Evolutionary conservation across 2,329 filamentous ascomycete species (phyloP).

Genomic region (Blastomyces emzantsi): DNA sequence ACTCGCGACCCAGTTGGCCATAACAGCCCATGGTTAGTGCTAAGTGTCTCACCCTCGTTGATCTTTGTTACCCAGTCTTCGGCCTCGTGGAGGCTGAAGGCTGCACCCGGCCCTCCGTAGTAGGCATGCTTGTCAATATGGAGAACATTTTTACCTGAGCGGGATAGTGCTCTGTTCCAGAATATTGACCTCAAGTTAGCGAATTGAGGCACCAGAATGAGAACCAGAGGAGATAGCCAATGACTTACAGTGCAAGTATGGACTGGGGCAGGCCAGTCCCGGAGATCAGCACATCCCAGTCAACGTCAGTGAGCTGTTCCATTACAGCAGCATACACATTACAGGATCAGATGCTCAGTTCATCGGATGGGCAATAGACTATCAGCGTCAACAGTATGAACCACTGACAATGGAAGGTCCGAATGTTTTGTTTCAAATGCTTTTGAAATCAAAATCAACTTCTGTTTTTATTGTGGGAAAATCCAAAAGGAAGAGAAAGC

Average conservation of each 20-base stretch:
- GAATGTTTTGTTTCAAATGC: background rate
- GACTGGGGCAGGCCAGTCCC: constrained; percentile 72
- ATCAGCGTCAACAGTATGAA: background rate
- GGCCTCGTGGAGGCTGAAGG: constrained; percentile 72
- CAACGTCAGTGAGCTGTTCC: constrained; percentile 64
- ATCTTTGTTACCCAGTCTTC: constrained; percentile 59
- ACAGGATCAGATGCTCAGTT: constrained; percentile 1
- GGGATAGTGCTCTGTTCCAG: constrained; percentile 66
- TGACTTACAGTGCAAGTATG: constrained; percentile 62
- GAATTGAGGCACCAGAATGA: constrained; percentile 46
- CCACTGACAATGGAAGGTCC: background rate
- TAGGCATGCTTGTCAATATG: constrained; percentile 82
- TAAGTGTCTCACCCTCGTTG: constrained; percentile 28
- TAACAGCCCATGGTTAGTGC: background rate
- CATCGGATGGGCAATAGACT: background rate
- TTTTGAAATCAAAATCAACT: background rate
- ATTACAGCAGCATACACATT: constrained; percentile 35
- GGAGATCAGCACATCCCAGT: constrained; percentile 71
- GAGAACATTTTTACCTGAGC: constrained; percentile 82
- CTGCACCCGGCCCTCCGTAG: constrained; percentile 80
- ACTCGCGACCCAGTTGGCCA: constrained; percentile 10
- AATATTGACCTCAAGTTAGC: constrained; percentile 42
- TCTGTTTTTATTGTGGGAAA: constrained; percentile 4
- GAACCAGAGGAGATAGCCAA: constrained; percentile 38
- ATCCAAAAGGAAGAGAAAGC: background rate